Base-by-base conservation (phyloP, 139 green algal genomes). In the Chlorokybus atmophyticus region DNA sequence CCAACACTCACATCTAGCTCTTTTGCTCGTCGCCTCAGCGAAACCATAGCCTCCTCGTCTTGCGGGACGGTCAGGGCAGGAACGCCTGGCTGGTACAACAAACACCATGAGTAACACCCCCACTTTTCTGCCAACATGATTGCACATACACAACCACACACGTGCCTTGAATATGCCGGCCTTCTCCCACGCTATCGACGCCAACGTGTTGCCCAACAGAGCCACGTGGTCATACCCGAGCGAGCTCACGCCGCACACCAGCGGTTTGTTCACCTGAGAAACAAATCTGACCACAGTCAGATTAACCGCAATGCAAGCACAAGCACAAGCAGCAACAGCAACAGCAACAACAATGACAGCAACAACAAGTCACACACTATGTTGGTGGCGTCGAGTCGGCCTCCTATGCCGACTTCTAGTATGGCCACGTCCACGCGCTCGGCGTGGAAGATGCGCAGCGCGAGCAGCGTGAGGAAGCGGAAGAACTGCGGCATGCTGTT, bases 141-240 rank as follows among this genome's bases (percentile, higher is more conserved):
- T n/a, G n/a, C n/a, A n/a, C 35, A 44, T 44, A 44, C 35, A 44
- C 35, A 10, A 44, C 10, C 35, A 44, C 35, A 44, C 10, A 14
- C 52, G 7, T 48, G 57, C 52, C 63, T 73, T 73, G 31, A 73
- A 69, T 26, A 73, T 67, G 14, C 66, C 89, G 2, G 82, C 91
- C 76, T 98, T 98, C 57, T 98, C 90, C 3, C 59, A 27, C 1
- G 91, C 90, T 57, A 98, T 98, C 38, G 85, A 60, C 48, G 70
- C 69, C 57, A 98, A 63, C 0, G 90, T 98, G 79, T 95, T 38
- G 0, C 88, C 63, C 41, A 95, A 73, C 29, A 94, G 55, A 56
- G 94, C 87, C 74, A 93, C 87, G 77, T 98, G 91, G 68, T 98
- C 91, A 39, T 87, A 87, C 17, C 89, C 91, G 14, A 98, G 77